phyloP scores from a whole-genome alignment of 805 yeast genomes.

The Nakazawaea ernobii region DNA sequence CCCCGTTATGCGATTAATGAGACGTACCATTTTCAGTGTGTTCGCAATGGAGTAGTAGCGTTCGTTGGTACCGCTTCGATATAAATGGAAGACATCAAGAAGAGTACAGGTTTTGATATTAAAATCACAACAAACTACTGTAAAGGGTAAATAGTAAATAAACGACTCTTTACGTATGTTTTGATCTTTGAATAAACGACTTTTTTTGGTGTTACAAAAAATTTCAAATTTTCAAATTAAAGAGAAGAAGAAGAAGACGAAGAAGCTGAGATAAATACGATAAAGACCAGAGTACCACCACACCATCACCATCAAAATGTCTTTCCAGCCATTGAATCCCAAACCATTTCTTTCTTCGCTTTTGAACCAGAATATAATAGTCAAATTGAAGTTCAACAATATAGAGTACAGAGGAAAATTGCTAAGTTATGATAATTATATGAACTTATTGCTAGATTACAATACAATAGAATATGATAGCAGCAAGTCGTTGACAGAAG shows the following conservation, averaged over 20 bases:
- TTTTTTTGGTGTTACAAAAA: background rate
- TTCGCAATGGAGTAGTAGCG: background rate
- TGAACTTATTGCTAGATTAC: slow-evolving; percentile 75
- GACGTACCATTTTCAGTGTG: background rate
- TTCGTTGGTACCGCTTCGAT: no score
- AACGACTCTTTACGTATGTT: background rate
- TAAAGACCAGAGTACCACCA: background rate
- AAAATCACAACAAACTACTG: background rate
- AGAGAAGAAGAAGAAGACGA: background rate
- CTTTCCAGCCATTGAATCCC: slow-evolving; percentile 71
- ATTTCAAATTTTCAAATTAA: background rate
- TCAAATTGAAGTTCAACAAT: slow-evolving; percentile 83
- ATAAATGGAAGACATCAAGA: no score
- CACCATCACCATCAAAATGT: slow-evolving; percentile 20
- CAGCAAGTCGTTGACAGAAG: slow-evolving; percentile 40
- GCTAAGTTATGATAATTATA: slow-evolving; percentile 81
- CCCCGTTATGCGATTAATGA: no score
- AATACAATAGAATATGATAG: slow-evolving; percentile 39
- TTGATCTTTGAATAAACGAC: background rate
- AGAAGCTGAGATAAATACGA: background rate
- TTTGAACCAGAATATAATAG: slow-evolving; percentile 63
- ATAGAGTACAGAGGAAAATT: slow-evolving; percentile 82
- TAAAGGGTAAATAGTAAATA: background rate
- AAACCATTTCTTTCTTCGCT: slow-evolving; percentile 83
- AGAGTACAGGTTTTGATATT: no score